Evolutionary conservation across 139 green algal species (phyloP), one percentile per base, ranked within the genome.

Genomic region (Chlamydomonas eustigma): DNA sequence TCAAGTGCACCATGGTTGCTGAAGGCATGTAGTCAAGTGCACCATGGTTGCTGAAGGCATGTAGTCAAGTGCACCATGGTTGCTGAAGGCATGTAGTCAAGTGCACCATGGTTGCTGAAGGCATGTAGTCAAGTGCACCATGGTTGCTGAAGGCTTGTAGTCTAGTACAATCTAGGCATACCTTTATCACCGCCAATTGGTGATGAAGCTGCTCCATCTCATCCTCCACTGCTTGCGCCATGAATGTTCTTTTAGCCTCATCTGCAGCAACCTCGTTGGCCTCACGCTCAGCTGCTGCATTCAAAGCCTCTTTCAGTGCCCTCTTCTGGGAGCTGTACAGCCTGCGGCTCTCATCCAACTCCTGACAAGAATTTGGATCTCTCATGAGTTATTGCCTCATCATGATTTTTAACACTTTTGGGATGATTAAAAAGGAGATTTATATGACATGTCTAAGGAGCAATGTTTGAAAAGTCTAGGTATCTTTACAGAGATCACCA

Each of bases 271-370:
- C 32, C 50, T 81, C 70, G 4, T n/a, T 68, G 24, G 78, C 78
- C 44, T 89, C 81, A 8, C 69, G 78, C 80, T 89, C 84, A 31
- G 80, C 68, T 30, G 74, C 84, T 33, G 74, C 80, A 64, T 82
- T 69, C 31, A 85, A 35, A 0, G 84, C 84, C 73, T 89, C 84
- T 24, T 73, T 69, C 38, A 89, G 78, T 0, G 84, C 84, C n/a
- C 84, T 80, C 76, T 89, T 89, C 69, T 89, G 84, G 0, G 72
- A 71, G 24, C 50, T 68, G 64, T 74, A 84, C 67, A 86, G 39
- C 22, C 80, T 68, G n/a, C 75, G 65, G 50, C 37, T 63, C 73
- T 86, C 84, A 34, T 89, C 84, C 34, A 89, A 76, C 38, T 86
- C 84, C 84, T 89, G 80, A 37, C 66, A n/a, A 18, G 44, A 12